A percentile compares a stretch with the other conserved stretches of the same genome.
Conservation (phyloP, 1,284 basidiomycete genomes). For the Ustilago lituana region DNA sequence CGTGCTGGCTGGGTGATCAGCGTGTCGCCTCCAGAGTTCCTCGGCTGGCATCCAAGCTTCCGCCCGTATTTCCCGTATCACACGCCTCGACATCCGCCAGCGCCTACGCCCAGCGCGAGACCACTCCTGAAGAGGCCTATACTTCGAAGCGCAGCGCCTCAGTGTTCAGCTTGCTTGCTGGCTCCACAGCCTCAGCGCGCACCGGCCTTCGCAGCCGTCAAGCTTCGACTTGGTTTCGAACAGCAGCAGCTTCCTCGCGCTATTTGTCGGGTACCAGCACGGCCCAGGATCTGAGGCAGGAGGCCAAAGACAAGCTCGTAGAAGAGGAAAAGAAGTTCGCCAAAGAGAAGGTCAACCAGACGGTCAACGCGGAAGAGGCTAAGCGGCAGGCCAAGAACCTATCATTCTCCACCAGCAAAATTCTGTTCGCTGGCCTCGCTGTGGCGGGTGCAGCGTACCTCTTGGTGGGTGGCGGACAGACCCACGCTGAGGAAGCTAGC, state of each 20-base stretch:
- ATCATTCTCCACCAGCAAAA: slow-evolving; percentile 20
- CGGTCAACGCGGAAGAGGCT: slow-evolving; percentile 6
- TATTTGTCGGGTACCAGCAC: slow-evolving; percentile 12
- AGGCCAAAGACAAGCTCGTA: slow-evolving; percentile 19
- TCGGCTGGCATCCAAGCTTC: slow-evolving; percentile 20
- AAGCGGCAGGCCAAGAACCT: slow-evolving; percentile 30
- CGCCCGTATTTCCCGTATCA: not conserved
- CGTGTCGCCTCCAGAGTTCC: slow-evolving; percentile 38
- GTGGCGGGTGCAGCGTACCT: slow-evolving; percentile 28
- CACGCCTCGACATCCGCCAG: not conserved
- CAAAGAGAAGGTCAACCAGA: slow-evolving; percentile 14
- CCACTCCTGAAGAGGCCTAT: slow-evolving; percentile 2
- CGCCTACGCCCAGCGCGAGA: not conserved
- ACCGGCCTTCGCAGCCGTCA: slow-evolving; percentile 25
- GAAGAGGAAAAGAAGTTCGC: slow-evolving; percentile 41
- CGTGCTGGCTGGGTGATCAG: slow-evolving; percentile 32
- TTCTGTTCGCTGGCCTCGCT: slow-evolving; percentile 27
- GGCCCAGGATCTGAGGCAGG: slow-evolving; percentile 19
- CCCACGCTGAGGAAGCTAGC: slow-evolving; percentile 29
- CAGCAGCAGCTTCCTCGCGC: not conserved
- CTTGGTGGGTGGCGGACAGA: slow-evolving; percentile 16
- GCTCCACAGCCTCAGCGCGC: slow-evolving; percentile 24
- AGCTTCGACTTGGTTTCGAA: slow-evolving; percentile 21
- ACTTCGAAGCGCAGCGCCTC: slow-evolving; percentile 19
- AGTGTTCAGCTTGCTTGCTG: slow-evolving; percentile 32